Base-by-base conservation (phyloP, 2,329 filamentous ascomycete genomes). In the Aspergillus novoparasiticus region DNA sequence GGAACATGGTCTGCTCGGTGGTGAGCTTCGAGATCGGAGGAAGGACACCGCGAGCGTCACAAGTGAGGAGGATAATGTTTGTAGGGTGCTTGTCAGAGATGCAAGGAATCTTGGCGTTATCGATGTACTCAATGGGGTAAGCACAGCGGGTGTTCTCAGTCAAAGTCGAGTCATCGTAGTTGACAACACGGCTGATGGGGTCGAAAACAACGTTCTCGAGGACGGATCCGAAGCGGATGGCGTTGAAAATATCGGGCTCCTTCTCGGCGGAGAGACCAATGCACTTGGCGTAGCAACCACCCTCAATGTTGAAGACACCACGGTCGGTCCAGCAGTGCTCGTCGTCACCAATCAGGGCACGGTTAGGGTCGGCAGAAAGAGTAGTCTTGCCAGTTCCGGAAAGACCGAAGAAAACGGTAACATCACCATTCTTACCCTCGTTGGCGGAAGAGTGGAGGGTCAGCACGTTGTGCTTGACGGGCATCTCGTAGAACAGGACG, bases 401-500 rank as follows among this genome's bases (percentile, higher is more conserved):
- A 58, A 99, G 89, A 80, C 95, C 95, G 83, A 99, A 99, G 90
- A 99, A 99, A 73, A 99, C 92, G 16, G 95, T 98, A 63, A 99
- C 95, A 76, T 99, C 95, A 70, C 95, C 95, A 68, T 92, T 83
- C 85, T 91, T 87, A 74, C 95, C 95, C 87, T 99, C 92, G 83
- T 99, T 99, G 77, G 95, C 95, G 10, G 95, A 99, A 19, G 95
- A 99, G 87, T 99, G 95, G 61, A 99, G 90, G 46, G 95, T 99
- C 71, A 99, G 85, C 73, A 99, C 94, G 81, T 98, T 96, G 88
- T 99, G 95, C 89, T 97, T 97, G 78, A 99, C 92, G 66, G 95
- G 95, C 94, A 98, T 99, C 86, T 99, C 95, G 86, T 98, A 99
- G 88, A 97, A 99, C 79, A 99, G 89, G 57, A 99, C 93, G 55